Base-by-base conservation (phyloP, 1,284 basidiomycete genomes). In the Papiliotrema terrestris region DNA sequence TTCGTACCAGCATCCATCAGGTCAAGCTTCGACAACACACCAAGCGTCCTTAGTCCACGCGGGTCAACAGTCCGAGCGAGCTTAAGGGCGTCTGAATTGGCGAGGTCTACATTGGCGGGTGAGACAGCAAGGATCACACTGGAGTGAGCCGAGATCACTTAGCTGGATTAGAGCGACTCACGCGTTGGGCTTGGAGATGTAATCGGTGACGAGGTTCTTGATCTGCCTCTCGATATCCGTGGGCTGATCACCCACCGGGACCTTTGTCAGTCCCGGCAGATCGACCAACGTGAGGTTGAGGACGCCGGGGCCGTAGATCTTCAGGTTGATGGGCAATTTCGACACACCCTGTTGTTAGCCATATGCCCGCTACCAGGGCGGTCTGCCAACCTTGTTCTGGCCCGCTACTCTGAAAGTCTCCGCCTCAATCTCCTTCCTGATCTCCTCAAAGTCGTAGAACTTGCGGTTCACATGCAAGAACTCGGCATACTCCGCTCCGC, bases 1-100 rank as follows among this genome's bases (percentile, higher is more conserved):
- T 98, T 96, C 29, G 95, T 98, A 39, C 95, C 95, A 13, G 93
- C 92, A 71, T 98, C 95, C 95, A 98, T 98, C 41, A 98, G 83
- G 78, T 98, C 95, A 46, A 98, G 84, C 78, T 98, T 98, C 26
- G 94, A 95, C 49, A 98, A 82, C 22, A 98, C 90, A 56, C 95
- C 95, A 58, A 98, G 92, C 20, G 95, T 98, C 32, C 95, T 84
- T 25, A 94, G 84, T 17, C 95, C 93, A 77, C 96, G 91, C 0
- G 95, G 91, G 72, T 98, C 95, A 47, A 98, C 91, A 8, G 87
- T 85, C 45, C 95, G 89, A 14, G 95, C 95, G 45, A 98, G 87
- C 76, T 98, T 97, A 64, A 98, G 85, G 2, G 94, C 88, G 75
- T 98, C 95, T 0, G 95, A 98, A 78, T 98, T 98, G 69, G 95